phyloP scores from a whole-genome alignment of 352 stramenopile genomes.

The Phytophthora cactorum region DNA sequence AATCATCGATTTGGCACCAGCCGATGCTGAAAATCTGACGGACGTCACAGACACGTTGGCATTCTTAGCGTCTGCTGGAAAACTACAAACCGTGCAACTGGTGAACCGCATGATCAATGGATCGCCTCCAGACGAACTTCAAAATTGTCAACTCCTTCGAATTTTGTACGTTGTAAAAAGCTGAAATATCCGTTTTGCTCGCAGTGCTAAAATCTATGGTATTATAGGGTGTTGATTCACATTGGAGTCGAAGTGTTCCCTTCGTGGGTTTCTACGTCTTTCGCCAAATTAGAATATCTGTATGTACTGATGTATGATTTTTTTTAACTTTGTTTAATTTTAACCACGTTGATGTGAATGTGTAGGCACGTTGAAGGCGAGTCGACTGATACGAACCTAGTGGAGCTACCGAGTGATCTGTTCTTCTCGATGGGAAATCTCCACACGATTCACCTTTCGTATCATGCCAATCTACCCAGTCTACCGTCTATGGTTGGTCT shows the following conservation, averaged over 20 bases:
- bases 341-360: not conserved
- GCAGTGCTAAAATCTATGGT: not conserved
- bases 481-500: conserved; percentile 22
- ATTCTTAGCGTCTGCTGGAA: conserved; percentile 24
- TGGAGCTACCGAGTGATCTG: conserved; percentile 26
- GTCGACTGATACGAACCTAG: conserved; percentile 13
- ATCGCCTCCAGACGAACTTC: conserved; percentile 31
- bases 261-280: conserved; percentile 22
- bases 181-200: not conserved
- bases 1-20: conserved; percentile 27
- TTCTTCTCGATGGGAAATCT: conserved; percentile 25
- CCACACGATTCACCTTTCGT: conserved; percentile 31
- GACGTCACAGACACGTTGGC: conserved; percentile 27
- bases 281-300: conserved; percentile 43
- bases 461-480: conserved; percentile 17
- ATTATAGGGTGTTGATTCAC: conserved; percentile 36
- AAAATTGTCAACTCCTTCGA: conserved; percentile 20
- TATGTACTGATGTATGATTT: conserved; percentile 12
- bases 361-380: conserved; percentile 38
- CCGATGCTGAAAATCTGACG: conserved; percentile 8
- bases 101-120: conserved; percentile 38
- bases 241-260: conserved; percentile 31
- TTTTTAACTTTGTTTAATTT: not conserved
- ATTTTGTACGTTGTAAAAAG: conserved; percentile 30
- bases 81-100: conserved; percentile 34